Evolutionary conservation across 768 basidiomycete species (phyloP), one percentile per base, ranked within the genome.

Genomic region (Austroboletus festivus): DNA sequence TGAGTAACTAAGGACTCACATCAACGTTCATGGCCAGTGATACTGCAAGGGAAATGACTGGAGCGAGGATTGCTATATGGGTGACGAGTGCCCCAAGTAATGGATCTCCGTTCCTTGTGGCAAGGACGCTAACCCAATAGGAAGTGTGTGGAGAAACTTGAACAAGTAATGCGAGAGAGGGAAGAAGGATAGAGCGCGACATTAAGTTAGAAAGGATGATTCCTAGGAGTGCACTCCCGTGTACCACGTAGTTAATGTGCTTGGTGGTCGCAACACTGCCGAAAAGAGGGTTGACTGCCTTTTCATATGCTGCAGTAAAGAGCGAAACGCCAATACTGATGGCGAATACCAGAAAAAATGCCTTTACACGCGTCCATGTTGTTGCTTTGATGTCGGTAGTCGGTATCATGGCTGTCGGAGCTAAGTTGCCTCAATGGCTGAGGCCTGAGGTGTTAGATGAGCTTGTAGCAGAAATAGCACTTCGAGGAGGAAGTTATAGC

Each of bases 241-340:
- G 60, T 11, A 73, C 57, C 31, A 73, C 50, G 47, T 72, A 70
- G 40, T 64, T 59, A 8, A 89, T 68, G 31, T 81, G 70, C 46
- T 73, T 70, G 0, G 68, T 69, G 1, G 83, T 79, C 0, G 85
- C 79, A 7, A 73, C 72, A 12, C 75, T 70, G 40, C 82, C 87
- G 62, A 89, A 90, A 3, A 89, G 68, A 15, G 89, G 89, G 46
- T 74, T 65, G n/a, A 91, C 59, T 9, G 80, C 73, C 28, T 79
- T 80, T 62, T 79, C 75, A 59, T 89, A 87, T 6, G 77, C 68
- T 54, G 79, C 82, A 16, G 82, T 70, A 46, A 80, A 71, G 26
- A 89, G 73, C 3, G 85, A 84, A 30, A 83, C 67, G 6, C 60
- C 50, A 26, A 65, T 26, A 35, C 64, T 58, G 30, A 71, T 52